phyloP scores from a whole-genome alignment of 441 rosid genomes.

The Adansonia grandidieri region DNA sequence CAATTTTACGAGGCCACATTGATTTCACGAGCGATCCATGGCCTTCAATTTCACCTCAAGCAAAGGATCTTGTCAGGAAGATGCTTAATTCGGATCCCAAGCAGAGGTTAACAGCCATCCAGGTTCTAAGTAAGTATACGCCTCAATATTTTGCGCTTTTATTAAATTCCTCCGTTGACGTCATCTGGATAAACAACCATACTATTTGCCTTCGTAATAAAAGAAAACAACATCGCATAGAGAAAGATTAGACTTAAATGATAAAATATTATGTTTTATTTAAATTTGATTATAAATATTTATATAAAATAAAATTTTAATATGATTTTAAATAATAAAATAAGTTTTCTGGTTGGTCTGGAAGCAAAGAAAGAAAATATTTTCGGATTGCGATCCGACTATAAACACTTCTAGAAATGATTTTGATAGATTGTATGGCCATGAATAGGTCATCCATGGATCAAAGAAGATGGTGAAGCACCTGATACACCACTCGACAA shows the following conservation, averaged over 20 bases:
- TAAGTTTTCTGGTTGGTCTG: too few species aligned
- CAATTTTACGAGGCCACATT: conserved; percentile 68
- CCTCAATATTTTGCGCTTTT: neutral
- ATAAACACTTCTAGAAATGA: too few species aligned
- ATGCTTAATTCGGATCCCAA: conserved; percentile 82
- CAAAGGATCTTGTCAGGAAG: conserved; percentile 86
- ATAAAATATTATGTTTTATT: too few species aligned
- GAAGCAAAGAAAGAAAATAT: too few species aligned
- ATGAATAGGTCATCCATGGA: neutral
- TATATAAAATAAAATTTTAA: too few species aligned
- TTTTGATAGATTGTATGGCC: neutral
- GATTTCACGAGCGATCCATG: conserved; percentile 87
- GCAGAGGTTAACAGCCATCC: conserved; percentile 71
- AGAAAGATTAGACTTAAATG: too few species aligned
- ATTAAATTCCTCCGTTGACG: neutral
- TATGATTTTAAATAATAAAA: too few species aligned
- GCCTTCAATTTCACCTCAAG: conserved; percentile 82
- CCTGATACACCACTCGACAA: neutral
- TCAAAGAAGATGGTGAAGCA: neutral
- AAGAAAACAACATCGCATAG: too few species aligned
- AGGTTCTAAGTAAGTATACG: conserved; percentile 67
- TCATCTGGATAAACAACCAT: too few species aligned
- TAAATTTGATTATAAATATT: too few species aligned
- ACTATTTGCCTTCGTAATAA: neutral
- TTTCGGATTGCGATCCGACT: too few species aligned